Evolutionary conservation across 768 basidiomycete species (phyloP).

Genomic region (Boletus rubescentipes): DNA sequence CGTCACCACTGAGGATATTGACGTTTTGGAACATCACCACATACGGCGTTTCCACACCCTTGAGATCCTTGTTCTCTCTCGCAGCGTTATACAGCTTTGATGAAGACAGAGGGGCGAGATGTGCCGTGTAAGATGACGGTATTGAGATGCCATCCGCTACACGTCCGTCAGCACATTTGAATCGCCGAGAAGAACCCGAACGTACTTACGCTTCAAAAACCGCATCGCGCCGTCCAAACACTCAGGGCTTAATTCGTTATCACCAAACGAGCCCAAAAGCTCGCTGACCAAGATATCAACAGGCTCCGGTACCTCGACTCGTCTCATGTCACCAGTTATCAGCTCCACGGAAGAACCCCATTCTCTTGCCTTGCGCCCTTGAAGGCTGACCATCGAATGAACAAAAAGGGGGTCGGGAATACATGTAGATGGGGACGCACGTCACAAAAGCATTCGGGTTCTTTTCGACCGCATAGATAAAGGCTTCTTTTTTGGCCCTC

Average conservation of each 20-base stretch:
- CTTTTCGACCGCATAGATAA: slow-evolving; percentile 91
- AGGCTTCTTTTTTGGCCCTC: slow-evolving; percentile 58
- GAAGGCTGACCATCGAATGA: slow-evolving; percentile 54
- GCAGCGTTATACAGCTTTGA: slow-evolving; percentile 91
- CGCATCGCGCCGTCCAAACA: slow-evolving; percentile 95
- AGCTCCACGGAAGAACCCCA: slow-evolving; percentile 83
- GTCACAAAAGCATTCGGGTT: slow-evolving; percentile 95
- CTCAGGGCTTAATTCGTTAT: slow-evolving; percentile 97
- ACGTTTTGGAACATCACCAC: slow-evolving; percentile 98
- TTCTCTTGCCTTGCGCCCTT: slow-evolving; percentile 75
- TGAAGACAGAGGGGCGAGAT: slow-evolving; percentile 91
- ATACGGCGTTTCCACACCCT: slow-evolving; percentile 90
- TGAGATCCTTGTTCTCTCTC: slow-evolving; percentile 58
- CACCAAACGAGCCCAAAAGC: slow-evolving; percentile 94
- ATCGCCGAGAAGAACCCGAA: background rate
- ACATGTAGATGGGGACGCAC: slow-evolving; percentile 48
- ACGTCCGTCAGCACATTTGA: slow-evolving; percentile 10
- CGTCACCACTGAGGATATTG: slow-evolving; percentile 80
- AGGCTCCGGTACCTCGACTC: slow-evolving; percentile 75
- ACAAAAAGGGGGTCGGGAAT: slow-evolving; percentile 11
- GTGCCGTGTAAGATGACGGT: slow-evolving; percentile 92
- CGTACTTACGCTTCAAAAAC: slow-evolving; percentile 75
- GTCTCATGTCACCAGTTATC: slow-evolving; percentile 94
- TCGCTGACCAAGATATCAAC: slow-evolving; percentile 96
- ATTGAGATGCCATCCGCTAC: slow-evolving; percentile 93